phyloP scores from a whole-genome alignment of 2,329 filamentous ascomycete genomes.

The Geosmithia flava region DNA sequence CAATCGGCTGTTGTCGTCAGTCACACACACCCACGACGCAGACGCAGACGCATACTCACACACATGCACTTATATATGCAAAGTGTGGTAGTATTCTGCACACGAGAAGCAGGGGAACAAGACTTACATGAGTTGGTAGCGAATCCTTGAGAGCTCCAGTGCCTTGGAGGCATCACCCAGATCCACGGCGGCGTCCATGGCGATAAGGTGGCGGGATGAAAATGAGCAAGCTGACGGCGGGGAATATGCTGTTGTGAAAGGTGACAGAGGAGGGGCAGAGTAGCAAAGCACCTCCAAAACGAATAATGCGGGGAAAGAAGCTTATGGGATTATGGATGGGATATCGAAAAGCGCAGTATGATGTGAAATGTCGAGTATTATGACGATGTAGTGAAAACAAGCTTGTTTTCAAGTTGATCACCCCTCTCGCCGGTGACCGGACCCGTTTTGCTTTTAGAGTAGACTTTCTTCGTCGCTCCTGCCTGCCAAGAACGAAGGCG shows the following conservation, averaged over 20 bases:
- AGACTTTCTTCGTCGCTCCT: too few relatives aligned
- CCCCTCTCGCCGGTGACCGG: background rate
- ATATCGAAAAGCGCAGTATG: background rate
- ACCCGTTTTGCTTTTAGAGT: background rate
- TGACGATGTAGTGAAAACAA: background rate
- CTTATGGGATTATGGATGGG: background rate
- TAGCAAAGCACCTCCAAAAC: background rate
- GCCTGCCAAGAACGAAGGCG: too few relatives aligned
- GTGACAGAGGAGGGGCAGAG: background rate
- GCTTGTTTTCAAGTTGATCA: background rate
- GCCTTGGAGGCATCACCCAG: constrained; percentile 75
- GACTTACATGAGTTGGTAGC: constrained; percentile 80
- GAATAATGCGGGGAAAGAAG: background rate
- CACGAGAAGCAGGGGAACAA: background rate
- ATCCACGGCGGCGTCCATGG: constrained; percentile 85
- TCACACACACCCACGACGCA: background rate
- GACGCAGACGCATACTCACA: constrained; percentile 4
- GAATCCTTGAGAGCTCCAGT: constrained; percentile 81
- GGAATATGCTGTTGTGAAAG: background rate
- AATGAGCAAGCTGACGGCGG: constrained; percentile 6
- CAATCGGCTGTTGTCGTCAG: constrained; percentile 53
- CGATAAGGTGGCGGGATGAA: background rate
- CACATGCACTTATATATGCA: background rate
- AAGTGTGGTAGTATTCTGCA: too few relatives aligned
- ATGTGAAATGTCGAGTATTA: background rate